phyloP scores from a whole-genome alignment of 2,329 filamentous ascomycete genomes.

The Hortaea werneckii region DNA sequence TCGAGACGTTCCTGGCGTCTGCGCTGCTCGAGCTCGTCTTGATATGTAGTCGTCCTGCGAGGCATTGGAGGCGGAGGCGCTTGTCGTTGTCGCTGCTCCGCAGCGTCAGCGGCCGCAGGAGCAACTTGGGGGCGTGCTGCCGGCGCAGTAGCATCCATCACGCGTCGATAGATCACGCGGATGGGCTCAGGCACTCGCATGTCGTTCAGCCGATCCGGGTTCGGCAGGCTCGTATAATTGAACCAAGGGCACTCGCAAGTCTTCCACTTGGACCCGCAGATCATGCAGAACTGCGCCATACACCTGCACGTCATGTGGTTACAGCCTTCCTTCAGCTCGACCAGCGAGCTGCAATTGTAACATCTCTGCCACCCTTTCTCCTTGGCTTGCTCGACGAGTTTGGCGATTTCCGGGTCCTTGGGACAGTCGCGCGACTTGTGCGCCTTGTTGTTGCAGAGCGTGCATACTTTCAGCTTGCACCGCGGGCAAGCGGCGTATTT shows the following conservation, averaged over 20 bases:
- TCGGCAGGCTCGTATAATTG: constrained; percentile 44
- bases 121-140: constrained; percentile 16
- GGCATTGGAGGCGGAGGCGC: neutral
- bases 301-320: constrained; percentile 86
- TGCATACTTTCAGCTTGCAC: constrained; percentile 68
- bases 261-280: constrained; percentile 75
- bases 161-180: constrained; percentile 27
- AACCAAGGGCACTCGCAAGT: constrained; percentile 75
- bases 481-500: constrained; percentile 59
- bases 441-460: constrained; percentile 61
- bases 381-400: constrained; percentile 54
- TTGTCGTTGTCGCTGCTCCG: constrained; percentile 18
- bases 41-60: constrained; percentile 18
- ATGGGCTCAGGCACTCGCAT: constrained; percentile 39
- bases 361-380: constrained; percentile 66
- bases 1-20: constrained; percentile 37
- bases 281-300: constrained; percentile 76
- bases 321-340: constrained; percentile 72
- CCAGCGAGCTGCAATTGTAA: constrained; percentile 60
- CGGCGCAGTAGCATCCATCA: constrained; percentile 13
- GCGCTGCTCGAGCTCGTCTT: constrained; percentile 29
- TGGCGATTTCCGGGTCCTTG: constrained; percentile 55
- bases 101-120: constrained; percentile 26
- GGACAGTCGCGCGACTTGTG: constrained; percentile 62
- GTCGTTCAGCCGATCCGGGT: constrained; percentile 46